Evolutionary conservation across 2,329 filamentous ascomycete species (phyloP), one percentile per base, ranked within the genome.

Genomic region (Talaromyces marneffei): DNA sequence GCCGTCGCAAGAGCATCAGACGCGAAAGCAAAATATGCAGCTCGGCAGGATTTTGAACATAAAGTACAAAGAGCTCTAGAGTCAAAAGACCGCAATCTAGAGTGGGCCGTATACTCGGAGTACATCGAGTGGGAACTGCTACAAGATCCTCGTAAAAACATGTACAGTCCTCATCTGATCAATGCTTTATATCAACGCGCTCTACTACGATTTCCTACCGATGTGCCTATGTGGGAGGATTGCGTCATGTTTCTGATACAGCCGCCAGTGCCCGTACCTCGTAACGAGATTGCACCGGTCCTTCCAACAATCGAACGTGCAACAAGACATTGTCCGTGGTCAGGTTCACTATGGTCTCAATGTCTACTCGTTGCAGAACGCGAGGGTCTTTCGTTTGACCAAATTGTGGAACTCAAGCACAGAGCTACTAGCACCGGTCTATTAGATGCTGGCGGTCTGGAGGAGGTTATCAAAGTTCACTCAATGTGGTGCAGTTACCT

Each of bases 401-500:
- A 90, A 55, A 90, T 97, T 57, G 91, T 95, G 68, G 83, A 87
- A 42, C 92, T 97, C 73, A 99, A 99, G 75, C 91, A 97, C 74
- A 87, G 87, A 46, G 94, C 94, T 6, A 97, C 92, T 0, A 91
- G 88, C 70, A 91, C 91, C 25, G 88, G 91, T 8, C 82, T 95
- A 44, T 81, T 97, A 4, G 92, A 96, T 72, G 87, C 89, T 65
- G 87, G 91, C 64, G 92, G 92, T 25, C 88, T 97, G 82, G 86
- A 91, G 55, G 90, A 92, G 66, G 86, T 97, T 33, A 84, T 97
- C 62, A 91, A 96, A 68, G 91, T 97, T 70, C 92, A 97, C 70
- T 87, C 91, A 58, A 89, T 92, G 0, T 99, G 94, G 94, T 97
- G 93, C 71, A 92, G 91, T 55, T 97, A 93, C 68, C 82, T 99